Evolutionary conservation across 768 basidiomycete species (phyloP), one percentile per base, ranked within the genome.

Genomic region (Lactarius sp.): DNA sequence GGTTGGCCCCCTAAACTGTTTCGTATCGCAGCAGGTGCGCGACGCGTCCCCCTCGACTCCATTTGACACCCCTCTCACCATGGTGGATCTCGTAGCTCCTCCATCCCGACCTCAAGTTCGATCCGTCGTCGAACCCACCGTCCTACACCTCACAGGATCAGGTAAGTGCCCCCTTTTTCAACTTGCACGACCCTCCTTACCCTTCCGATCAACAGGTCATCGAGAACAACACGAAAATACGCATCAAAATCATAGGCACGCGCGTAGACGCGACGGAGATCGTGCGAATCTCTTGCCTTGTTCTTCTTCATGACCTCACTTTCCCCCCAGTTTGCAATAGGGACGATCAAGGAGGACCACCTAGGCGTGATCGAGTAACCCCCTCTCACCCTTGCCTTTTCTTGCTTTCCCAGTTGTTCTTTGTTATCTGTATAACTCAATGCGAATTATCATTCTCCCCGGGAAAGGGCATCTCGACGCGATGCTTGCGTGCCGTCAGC

Each of bases 231-330:
- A 92, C 92, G 0, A 85, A 87, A 57, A 86, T 98, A 54, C 85
- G 97, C 44, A 81, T 98, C 74, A 96, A 98, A 77, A 93, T 99
- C 50, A 95, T 99, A n/a, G 97, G 97, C 37, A 97, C 94, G 27
- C 86, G 95, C 72, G 92, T 98, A 4, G 97, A 99, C 72, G 94
- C 95, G 39, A 98, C 94, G 27, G 95, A 98, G 76, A 97, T 99
- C 69, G 94, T 95, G 72, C 68, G 92, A 78, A 16, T 6, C 49
- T 62, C 39, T 27, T 51, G 57, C 33, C 37, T 36, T 16, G 42
- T 64, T 66, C 36, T 34, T 49, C 5, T 31, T n/a, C 37, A 14
- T 31, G 2, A 52, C 27, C 34, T 53, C 4, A 31, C 22, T 44
- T 42, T 7, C 42, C 60, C 51, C 33, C 1, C 64, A 97, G 94